A percentile compares a stretch with the other conserved stretches of the same genome.
Conservation (phyloP, 2,329 filamentous ascomycete genomes). For the Emmonsiellopsis sp. region DNA sequence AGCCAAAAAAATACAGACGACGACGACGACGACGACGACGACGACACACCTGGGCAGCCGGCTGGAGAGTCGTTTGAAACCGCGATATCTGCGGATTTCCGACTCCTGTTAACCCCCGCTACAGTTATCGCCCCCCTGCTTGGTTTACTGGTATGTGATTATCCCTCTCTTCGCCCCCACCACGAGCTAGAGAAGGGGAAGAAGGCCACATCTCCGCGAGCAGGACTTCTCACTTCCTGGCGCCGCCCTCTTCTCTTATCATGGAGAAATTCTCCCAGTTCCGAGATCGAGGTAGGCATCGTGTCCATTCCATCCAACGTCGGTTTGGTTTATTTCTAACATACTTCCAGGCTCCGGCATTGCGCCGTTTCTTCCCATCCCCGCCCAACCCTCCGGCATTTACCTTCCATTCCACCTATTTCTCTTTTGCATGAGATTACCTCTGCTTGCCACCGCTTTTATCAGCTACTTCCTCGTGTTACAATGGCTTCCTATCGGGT, state of each 20-base stretch:
- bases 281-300: slow-evolving; percentile 64
- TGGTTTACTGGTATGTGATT: too few relatives aligned
- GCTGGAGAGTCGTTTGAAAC: too few relatives aligned
- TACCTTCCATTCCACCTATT: slow-evolving; percentile 56
- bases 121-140: too few relatives aligned
- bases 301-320: slow-evolving; percentile 1
- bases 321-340: slow-evolving; percentile 5
- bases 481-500: slow-evolving; percentile 67
- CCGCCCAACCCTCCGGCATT: slow-evolving; percentile 53
- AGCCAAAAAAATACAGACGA: too few relatives aligned
- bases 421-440: slow-evolving; percentile 72
- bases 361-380: slow-evolving; percentile 83
- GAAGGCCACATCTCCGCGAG: too few relatives aligned
- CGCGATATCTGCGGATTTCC: too few relatives aligned
- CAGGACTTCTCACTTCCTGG: background rate
- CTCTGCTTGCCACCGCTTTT: slow-evolving; percentile 61
- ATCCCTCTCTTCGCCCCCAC: too few relatives aligned
- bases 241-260: background rate
- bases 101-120: too few relatives aligned
- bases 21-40: too few relatives aligned
- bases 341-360: slow-evolving; percentile 73
- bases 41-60: too few relatives aligned
- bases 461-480: slow-evolving; percentile 69
- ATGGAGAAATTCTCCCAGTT: slow-evolving; percentile 98
- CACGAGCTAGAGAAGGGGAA: too few relatives aligned